phyloP scores from a whole-genome alignment of 1,284 basidiomycete genomes.

The Blastosporella zonata region DNA sequence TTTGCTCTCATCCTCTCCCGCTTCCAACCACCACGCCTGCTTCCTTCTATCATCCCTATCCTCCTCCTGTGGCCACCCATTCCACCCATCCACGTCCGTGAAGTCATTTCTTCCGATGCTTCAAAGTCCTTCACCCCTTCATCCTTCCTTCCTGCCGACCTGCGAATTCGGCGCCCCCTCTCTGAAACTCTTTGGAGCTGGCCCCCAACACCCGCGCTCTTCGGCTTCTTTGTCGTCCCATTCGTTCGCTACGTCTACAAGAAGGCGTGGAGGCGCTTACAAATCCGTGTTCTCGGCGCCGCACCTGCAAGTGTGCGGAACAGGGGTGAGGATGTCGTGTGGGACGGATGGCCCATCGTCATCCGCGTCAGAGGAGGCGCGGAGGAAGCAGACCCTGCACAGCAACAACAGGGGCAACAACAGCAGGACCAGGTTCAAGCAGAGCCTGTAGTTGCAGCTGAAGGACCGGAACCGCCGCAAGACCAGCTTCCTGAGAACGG shows the following conservation, averaged over 20 bases:
- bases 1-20: slow-evolving; percentile 41
- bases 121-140: slow-evolving; percentile 3
- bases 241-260: slow-evolving; percentile 47
- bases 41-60: slow-evolving; percentile 48
- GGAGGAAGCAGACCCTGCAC: slow-evolving; percentile 27
- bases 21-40: slow-evolving; percentile 31
- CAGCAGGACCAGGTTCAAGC: slow-evolving; percentile 19
- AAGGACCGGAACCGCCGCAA: slow-evolving; percentile 1
- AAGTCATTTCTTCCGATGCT: slow-evolving; percentile 1
- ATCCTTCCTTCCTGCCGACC: slow-evolving; percentile 11
- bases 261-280: slow-evolving; percentile 38
- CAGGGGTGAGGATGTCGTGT: slow-evolving; percentile 19
- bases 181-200: slow-evolving; percentile 33
- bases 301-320: slow-evolving; percentile 25
- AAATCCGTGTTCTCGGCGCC: slow-evolving; percentile 46
- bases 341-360: slow-evolving; percentile 44
- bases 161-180: slow-evolving; percentile 15
- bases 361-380: slow-evolving; percentile 42
- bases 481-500: slow-evolving; percentile 16
- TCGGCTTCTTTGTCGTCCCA: slow-evolving; percentile 53
- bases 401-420: slow-evolving; percentile 13
- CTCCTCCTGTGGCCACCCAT: slow-evolving; percentile 66
- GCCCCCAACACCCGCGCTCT: slow-evolving; percentile 60
- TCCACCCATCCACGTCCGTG: slow-evolving; percentile 34
- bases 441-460: neutral